A percentile compares a stretch with the other conserved stretches of the same genome.
These are phyloP conservation scores for Zea mays DNA, from an alignment of 176 grass and related monocot genomes.

Conservation along the genomic window DNA sequence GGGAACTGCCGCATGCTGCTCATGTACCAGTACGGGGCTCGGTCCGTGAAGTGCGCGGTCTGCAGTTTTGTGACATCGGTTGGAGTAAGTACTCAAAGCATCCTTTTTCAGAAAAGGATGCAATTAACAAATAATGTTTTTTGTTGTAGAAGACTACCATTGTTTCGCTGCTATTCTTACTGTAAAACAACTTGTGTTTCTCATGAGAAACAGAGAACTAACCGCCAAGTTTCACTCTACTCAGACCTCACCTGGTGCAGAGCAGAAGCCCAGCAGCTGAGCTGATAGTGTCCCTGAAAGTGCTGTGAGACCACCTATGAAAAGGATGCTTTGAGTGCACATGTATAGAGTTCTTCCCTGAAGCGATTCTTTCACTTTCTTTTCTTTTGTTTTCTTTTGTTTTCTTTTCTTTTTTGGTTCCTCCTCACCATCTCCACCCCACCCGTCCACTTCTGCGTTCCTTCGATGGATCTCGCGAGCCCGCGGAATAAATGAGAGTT, in stretches of 20 bases:
- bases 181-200: neutral
- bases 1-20: slow-evolving; percentile 95
- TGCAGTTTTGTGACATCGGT: slow-evolving; percentile 90
- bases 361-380: slow-evolving; percentile 19
- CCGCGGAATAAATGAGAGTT: slow-evolving; percentile 47
- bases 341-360: slow-evolving; percentile 79
- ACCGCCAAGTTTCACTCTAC: neutral
- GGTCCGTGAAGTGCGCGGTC: slow-evolving; percentile 93
- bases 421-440: slow-evolving; percentile 24
- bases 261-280: slow-evolving; percentile 80
- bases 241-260: slow-evolving; percentile 68
- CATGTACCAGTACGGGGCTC: slow-evolving; percentile 98
- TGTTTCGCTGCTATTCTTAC: neutral
- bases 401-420: slow-evolving; percentile 16
- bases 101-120: neutral
- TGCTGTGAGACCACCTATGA: slow-evolving; percentile 36
- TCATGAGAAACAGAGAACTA: neutral
- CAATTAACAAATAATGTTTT: neutral
- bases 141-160: slow-evolving; percentile 12
- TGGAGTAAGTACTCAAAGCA: slow-evolving; percentile 49
- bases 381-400: slow-evolving; percentile 27
- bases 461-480: slow-evolving; percentile 37
- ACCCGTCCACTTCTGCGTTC: slow-evolving; percentile 33
- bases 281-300: slow-evolving; percentile 41
- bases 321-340: slow-evolving; percentile 45